phyloP scores from a whole-genome alignment of 1,284 basidiomycete species.

The Ustilago sp. region DNA sequence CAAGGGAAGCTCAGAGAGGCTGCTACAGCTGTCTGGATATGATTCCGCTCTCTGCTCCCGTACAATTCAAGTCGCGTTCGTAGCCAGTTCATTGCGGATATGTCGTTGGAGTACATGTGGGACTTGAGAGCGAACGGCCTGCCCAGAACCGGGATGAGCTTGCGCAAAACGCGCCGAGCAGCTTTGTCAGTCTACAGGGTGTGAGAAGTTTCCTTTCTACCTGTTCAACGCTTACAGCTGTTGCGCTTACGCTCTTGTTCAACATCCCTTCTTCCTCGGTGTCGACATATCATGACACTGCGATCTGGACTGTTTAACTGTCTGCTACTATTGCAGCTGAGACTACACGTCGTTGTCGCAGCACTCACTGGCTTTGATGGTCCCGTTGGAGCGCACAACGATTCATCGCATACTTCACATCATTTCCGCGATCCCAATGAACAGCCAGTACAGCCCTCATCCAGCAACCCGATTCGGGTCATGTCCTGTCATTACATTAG shows the following conservation, averaged over 20 bases:
- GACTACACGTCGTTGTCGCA: not conserved
- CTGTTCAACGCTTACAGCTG: not conserved
- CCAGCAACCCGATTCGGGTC: not conserved
- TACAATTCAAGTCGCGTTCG: not conserved
- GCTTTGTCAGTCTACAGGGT: too few species aligned
- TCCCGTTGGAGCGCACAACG: not conserved
- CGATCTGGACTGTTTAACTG: not conserved
- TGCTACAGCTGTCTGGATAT: slow-evolving; percentile 54
- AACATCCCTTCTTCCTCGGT: not conserved
- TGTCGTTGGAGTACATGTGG: too few species aligned
- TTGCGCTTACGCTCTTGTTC: not conserved
- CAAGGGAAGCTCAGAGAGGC: slow-evolving; percentile 39
- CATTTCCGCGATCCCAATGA: not conserved
- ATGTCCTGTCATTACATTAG: not conserved
- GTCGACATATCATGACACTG: not conserved
- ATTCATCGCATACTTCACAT: not conserved
- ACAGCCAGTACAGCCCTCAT: not conserved
- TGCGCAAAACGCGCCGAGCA: too few species aligned
- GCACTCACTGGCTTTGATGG: not conserved
- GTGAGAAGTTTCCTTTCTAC: not conserved
- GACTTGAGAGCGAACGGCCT: too few species aligned
- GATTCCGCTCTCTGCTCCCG: not conserved
- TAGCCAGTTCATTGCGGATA: not conserved
- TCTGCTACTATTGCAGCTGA: not conserved
- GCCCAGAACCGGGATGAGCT: too few species aligned